phyloP scores from a whole-genome alignment of 331 rosid genomes.

The Telfairia occidentalis region DNA sequence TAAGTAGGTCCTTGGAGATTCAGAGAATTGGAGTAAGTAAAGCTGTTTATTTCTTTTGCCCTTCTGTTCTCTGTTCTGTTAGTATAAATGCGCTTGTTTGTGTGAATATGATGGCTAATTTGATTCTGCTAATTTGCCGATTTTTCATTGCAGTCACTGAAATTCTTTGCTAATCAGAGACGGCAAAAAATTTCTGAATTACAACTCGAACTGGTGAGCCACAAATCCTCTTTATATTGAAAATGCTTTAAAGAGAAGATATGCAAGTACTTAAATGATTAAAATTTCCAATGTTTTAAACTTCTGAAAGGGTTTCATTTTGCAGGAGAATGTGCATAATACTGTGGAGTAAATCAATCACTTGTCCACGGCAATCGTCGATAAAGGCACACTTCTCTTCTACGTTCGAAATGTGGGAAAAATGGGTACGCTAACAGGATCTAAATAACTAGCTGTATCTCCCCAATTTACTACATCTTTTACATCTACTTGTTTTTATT shows the following conservation, averaged over 20 bases:
- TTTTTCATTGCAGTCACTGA: constrained; percentile 53
- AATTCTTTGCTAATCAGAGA: constrained; percentile 51
- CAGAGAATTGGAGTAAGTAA: constrained; percentile 82
- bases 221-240: neutral
- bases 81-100: neutral
- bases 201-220: constrained; percentile 50
- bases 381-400: neutral
- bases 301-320: neutral
- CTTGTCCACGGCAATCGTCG: neutral
- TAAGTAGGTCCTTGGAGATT: constrained; percentile 68
- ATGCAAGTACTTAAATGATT: neutral
- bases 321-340: constrained; percentile 37
- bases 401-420: neutral
- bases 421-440: neutral
- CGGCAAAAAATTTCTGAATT: constrained; percentile 41
- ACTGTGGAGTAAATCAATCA: constrained; percentile 8
- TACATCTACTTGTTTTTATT: neutral
- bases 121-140: neutral
- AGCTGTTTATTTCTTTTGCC: constrained; percentile 16
- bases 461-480: neutral
- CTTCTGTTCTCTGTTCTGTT: constrained; percentile 10
- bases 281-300: neutral
- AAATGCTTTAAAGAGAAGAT: constrained; percentile 2
- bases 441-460: neutral
- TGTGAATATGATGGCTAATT: neutral